These are phyloP conservation scores for Arthrobotrys megalospora DNA, from an alignment of 2,329 filamentous ascomycete species.

Conservation along the genomic window DNA sequence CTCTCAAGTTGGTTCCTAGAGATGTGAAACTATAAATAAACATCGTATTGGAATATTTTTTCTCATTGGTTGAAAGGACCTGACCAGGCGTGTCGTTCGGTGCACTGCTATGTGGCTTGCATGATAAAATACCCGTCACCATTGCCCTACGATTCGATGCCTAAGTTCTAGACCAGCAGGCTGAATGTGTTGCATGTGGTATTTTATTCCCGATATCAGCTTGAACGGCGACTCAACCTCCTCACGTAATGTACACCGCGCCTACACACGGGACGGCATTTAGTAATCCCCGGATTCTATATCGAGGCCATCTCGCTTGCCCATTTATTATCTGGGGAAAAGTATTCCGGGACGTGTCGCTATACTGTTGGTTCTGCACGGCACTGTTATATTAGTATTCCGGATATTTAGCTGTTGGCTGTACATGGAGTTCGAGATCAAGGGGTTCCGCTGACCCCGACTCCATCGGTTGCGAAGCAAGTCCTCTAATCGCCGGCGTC, in stretches of 20 bases:
- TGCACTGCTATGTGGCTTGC: slow-evolving; percentile 19
- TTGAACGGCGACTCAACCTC: slow-evolving; percentile 20
- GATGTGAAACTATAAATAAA: too few species aligned
- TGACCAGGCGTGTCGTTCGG: too few species aligned
- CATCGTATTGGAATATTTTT: too few species aligned
- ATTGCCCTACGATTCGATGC: too few species aligned
- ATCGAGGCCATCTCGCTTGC: background rate
- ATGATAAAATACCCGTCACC: background rate
- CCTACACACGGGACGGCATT: slow-evolving; percentile 23
- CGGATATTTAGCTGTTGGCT: background rate
- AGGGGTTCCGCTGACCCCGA: background rate
- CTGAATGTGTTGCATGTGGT: slow-evolving; percentile 2
- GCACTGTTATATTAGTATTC: background rate
- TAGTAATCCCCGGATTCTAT: slow-evolving; percentile 29
- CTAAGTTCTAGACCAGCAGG: background rate
- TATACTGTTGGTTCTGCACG: background rate
- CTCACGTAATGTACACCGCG: background rate
- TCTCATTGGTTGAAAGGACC: too few species aligned
- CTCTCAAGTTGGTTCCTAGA: too few species aligned
- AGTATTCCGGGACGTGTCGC: slow-evolving; percentile 13
- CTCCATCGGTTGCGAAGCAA: background rate
- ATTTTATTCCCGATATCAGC: slow-evolving; percentile 1
- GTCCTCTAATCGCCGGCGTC: slow-evolving; percentile 16
- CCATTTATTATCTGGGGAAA: background rate
- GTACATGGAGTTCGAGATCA: background rate